Evolutionary conservation across 805 yeast species (phyloP).

Genomic region (Yamadazyma olivae): DNA sequence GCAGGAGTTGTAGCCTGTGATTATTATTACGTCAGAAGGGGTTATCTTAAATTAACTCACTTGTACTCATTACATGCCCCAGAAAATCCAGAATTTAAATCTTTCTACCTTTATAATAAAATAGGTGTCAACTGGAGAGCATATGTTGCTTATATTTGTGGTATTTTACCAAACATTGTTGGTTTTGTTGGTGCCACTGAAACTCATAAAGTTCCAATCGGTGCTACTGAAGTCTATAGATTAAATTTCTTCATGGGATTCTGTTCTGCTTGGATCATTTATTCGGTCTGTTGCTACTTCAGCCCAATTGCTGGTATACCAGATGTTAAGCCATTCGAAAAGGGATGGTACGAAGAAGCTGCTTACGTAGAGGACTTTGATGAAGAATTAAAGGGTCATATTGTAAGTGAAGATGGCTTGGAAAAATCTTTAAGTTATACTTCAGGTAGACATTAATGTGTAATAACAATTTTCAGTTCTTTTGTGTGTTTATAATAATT

Average conservation of each 20-base stretch:
- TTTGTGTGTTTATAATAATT: too few relatives aligned
- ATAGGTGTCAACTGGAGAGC: constrained; percentile 85
- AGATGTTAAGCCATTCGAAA: constrained; percentile 38
- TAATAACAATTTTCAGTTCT: too few relatives aligned
- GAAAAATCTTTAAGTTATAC: constrained; percentile 11
- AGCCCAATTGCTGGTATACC: constrained; percentile 50
- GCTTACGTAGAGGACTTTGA: constrained; percentile 64
- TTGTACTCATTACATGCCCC: constrained; percentile 51
- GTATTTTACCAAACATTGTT: constrained; percentile 78
- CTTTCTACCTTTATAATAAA: constrained; percentile 56
- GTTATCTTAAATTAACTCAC: constrained; percentile 60
- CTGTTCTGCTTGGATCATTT: constrained; percentile 51
- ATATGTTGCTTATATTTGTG: constrained; percentile 71
- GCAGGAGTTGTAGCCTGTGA: constrained; percentile 43
- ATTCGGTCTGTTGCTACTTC: constrained; percentile 48
- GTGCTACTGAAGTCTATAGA: constrained; percentile 71
- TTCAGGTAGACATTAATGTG: constrained; percentile 9
- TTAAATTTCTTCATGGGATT: constrained; percentile 79
- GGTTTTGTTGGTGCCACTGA: constrained; percentile 87
- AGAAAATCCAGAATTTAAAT: constrained; percentile 22
- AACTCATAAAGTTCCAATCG: constrained; percentile 65
- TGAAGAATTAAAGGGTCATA: constrained; percentile 32
- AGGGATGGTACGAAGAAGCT: constrained; percentile 63
- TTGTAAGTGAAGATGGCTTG: constrained; percentile 19
- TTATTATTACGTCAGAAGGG: constrained; percentile 63